Evolutionary conservation across 2,329 filamentous ascomycete species (phyloP), one percentile per base, ranked within the genome.

Genomic region (Falciphora oryzae): DNA sequence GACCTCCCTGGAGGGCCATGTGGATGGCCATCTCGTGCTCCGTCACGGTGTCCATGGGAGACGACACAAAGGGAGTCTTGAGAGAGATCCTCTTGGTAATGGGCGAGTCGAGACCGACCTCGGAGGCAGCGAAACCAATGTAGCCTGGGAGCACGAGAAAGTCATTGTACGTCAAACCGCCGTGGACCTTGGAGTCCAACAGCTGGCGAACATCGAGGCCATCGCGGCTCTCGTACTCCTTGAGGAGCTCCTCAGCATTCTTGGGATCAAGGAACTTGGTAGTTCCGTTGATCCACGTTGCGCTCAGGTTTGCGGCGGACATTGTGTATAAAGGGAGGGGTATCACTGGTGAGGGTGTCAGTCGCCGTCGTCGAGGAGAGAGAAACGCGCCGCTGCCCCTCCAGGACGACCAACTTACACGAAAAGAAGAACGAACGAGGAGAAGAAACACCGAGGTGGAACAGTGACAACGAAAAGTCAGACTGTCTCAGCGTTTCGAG

Each of bases 11-110:
- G 38, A 95, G 85, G 63, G 92, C 92, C 85, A 96, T 97, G 81
- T 97, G 92, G 73, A 99, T 98, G 69, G 95, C 96, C 96, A 99
- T 99, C 77, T 96, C 94, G 81, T 97, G 91, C 83, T 99, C 95
- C 58, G 96, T 99, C 76, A 99, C 95, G 13, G 95, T 99, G 82
- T 99, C 95, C 95, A 99, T 99, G 73, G 96, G 95, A 56, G 95
- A 98, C 60, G 95, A 99, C 69, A 98, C 87, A 74, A 99, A 93
- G 66, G 95, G 95, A 8, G 93, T 96, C 86, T 97, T 99, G 76
- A 99, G 85, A 50, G 91, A 88, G 79, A 99, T 96, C 74, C 92
- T 89, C 86, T 96, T 97, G 71, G 95, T 99, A 73, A 99, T 85
- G 66, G 92, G 92, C 50, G 94, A 92, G 72, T 98, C 95, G 67